These are phyloP conservation scores for Pisolithus albus DNA, from an alignment of 768 basidiomycete species.

Conservation along the genomic window DNA sequence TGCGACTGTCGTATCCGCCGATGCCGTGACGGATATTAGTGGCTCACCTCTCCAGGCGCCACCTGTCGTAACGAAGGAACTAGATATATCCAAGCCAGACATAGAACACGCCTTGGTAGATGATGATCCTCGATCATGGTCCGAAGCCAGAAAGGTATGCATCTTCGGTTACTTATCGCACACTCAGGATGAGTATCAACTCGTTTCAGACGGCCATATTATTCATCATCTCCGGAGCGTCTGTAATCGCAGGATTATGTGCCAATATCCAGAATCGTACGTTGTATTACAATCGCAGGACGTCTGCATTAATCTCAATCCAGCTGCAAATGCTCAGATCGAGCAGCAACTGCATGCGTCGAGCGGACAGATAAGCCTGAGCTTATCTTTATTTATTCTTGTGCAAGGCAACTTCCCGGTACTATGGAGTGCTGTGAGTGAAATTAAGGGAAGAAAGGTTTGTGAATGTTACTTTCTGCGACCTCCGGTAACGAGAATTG, in stretches of 20 bases:
- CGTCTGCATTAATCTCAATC: neutral
- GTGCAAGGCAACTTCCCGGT: slow-evolving; percentile 51
- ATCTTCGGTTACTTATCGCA: neutral
- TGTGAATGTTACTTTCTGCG: slow-evolving; percentile 3
- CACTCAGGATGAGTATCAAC: neutral
- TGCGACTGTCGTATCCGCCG: neutral
- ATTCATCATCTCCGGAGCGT: slow-evolving; percentile 21
- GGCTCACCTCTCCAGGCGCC: neutral
- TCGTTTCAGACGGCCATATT: slow-evolving; percentile 13
- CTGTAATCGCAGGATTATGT: slow-evolving; percentile 24
- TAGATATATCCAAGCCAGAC: slow-evolving; percentile 16
- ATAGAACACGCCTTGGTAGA: slow-evolving; percentile 39
- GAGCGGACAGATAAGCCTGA: slow-evolving; percentile 56
- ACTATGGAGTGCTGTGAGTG: slow-evolving; percentile 27
- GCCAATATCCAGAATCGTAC: slow-evolving; percentile 26
- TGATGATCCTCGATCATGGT: slow-evolving; percentile 62
- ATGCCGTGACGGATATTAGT: neutral
- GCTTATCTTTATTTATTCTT: slow-evolving; percentile 64
- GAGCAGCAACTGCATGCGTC: slow-evolving; percentile 56
- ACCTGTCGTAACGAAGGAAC: neutral
- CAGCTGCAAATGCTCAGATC: slow-evolving; percentile 66
- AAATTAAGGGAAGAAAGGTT: slow-evolving; percentile 71
- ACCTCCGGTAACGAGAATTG: neutral
- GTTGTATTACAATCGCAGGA: neutral
- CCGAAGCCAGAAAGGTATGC: slow-evolving; percentile 46